phyloP scores from a whole-genome alignment of 176 grass and related monocot species.

The Aegilops sharonensis region DNA sequence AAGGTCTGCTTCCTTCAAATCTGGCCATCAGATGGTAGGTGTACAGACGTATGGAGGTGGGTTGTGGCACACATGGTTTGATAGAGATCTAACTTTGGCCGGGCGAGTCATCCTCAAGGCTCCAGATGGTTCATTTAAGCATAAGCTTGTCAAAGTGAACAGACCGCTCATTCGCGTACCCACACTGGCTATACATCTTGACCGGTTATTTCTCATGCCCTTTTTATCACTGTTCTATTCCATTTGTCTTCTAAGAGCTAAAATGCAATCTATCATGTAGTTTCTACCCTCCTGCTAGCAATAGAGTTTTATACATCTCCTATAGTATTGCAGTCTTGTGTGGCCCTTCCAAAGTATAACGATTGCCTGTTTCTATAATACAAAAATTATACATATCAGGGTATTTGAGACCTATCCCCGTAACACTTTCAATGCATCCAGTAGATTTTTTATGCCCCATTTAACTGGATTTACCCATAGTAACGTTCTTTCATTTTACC shows the following conservation, averaged over 20 bases:
- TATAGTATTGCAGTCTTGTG: neutral
- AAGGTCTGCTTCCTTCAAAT: conserved; percentile 71
- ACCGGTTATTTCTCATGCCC: conserved; percentile 69
- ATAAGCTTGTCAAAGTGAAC: conserved; percentile 84
- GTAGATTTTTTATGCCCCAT: no score
- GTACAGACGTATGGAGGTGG: conserved; percentile 87
- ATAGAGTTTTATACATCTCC: neutral
- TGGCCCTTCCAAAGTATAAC: neutral
- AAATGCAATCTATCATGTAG: neutral
- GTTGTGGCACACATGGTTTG: conserved; percentile 96
- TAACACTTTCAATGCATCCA: neutral
- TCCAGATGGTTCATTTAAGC: conserved; percentile 64
- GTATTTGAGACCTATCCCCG: neutral
- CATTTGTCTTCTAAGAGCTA: neutral
- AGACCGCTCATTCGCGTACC: conserved; percentile 84
- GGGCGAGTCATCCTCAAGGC: conserved; percentile 85
- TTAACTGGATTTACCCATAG: no score
- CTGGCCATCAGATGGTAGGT: conserved; percentile 80
- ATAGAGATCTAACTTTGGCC: conserved; percentile 88
- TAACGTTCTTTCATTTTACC: neutral
- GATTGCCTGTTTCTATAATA: neutral
- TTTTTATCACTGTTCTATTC: conserved; percentile 15
- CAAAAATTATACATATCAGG: neutral
- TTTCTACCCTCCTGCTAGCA: neutral
- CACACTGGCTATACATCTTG: conserved; percentile 96